phyloP scores from a whole-genome alignment of 2,329 filamentous ascomycete genomes.

The Fusarium penzigii region DNA sequence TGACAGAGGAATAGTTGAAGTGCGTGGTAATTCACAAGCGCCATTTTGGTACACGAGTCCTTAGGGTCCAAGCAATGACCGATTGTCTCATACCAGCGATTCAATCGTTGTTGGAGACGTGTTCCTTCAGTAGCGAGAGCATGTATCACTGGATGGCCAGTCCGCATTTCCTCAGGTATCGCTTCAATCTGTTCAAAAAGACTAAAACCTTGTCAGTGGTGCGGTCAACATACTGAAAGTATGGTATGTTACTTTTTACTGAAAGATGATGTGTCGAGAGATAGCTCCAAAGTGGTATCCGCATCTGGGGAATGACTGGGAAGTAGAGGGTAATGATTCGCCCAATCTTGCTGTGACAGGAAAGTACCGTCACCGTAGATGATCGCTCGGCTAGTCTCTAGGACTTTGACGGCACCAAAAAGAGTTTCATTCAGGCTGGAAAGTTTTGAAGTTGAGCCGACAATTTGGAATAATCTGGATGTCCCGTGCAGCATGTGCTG shows the following conservation, averaged over 20 bases:
- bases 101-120: constrained; percentile 6
- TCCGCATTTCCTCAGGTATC: constrained; percentile 1
- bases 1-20: constrained; percentile 22
- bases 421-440: constrained; percentile 12
- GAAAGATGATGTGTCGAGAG: constrained; percentile 19
- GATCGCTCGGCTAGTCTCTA: constrained; percentile 28
- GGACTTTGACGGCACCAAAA: constrained; percentile 18
- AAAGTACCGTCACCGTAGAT: constrained; percentile 26
- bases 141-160: neutral
- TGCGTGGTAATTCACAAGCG: constrained; percentile 14
- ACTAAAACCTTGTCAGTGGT: neutral
- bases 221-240: rapidly evolving
- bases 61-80: rapidly evolving
- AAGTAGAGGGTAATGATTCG: rapidly evolving
- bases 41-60: constrained; percentile 8
- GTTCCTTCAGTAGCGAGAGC: constrained; percentile 10
- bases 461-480: constrained; percentile 20
- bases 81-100: neutral
- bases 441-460: neutral
- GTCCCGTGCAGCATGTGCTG: constrained; percentile 32
- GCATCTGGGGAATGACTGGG: neutral
- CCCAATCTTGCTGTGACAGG: constrained; percentile 12
- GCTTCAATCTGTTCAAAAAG: constrained; percentile 22
- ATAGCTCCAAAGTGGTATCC: constrained; percentile 4
- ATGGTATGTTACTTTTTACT: constrained; percentile 12